Evolutionary conservation across 164 flowering plant species (phyloP).

Genomic region (Stephania cephalantha): DNA sequence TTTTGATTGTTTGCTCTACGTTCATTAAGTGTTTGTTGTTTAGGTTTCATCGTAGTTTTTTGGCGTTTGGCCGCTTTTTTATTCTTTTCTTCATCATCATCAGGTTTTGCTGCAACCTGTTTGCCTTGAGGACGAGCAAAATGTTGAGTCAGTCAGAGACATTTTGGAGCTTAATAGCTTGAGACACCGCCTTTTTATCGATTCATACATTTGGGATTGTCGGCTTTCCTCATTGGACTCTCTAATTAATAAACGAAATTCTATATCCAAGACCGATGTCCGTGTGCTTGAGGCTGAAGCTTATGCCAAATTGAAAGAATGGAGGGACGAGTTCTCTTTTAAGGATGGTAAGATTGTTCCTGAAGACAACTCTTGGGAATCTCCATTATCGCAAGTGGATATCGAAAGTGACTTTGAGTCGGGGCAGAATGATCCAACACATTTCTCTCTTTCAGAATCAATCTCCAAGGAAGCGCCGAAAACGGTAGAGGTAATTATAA

Average conservation of each 20-base stretch:
- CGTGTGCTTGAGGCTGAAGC: conserved; percentile 23
- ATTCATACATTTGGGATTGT: conserved; percentile 70
- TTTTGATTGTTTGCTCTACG: background rate
- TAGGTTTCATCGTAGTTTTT: no score
- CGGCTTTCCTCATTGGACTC: conserved; percentile 57
- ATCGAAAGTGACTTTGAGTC: conserved; percentile 13
- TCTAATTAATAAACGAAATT: conserved; percentile 32
- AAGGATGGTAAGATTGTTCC: conserved; percentile 25
- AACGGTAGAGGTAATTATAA: conserved; percentile 6
- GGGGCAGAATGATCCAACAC: conserved; percentile 21
- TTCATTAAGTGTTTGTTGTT: background rate
- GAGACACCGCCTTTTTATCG: conserved; percentile 61
- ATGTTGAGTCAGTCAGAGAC: conserved; percentile 32
- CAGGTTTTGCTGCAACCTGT: conserved; percentile 51
- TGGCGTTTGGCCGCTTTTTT: conserved; percentile 3
- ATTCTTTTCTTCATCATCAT: conserved; percentile 8
- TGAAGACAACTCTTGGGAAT: conserved; percentile 28
- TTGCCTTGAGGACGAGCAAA: conserved; percentile 23
- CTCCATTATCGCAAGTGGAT: conserved; percentile 20
- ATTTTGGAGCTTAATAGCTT: conserved; percentile 68
- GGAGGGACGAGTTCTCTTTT: conserved; percentile 25
- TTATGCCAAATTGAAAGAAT: conserved; percentile 29
- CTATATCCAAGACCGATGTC: conserved; percentile 21
- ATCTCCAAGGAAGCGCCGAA: conserved; percentile 7
- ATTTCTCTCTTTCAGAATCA: conserved; percentile 17